phyloP scores from a whole-genome alignment of 768 basidiomycete species.

The Pleurotus citrinopileatus region DNA sequence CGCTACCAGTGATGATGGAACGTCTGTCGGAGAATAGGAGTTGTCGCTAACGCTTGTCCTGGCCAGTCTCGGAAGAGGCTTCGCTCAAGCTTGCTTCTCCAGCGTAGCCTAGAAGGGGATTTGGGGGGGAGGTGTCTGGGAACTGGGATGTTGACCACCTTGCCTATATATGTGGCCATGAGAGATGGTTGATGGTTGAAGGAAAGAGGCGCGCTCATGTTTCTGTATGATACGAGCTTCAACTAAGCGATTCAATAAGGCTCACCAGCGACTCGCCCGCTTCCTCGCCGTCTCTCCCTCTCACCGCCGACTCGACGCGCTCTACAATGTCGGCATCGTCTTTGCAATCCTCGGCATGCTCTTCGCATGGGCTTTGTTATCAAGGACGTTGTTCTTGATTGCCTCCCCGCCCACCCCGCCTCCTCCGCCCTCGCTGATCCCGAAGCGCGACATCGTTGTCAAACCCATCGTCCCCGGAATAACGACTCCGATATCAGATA shows the following conservation, averaged over 20 bases:
- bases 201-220: no score
- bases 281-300: no score
- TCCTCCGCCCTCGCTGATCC: no score
- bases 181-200: no score
- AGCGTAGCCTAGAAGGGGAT: neutral
- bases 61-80: neutral
- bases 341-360: constrained; percentile 48
- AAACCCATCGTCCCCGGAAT: constrained; percentile 60
- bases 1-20: neutral
- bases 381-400: no score
- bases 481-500: constrained; percentile 71
- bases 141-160: neutral
- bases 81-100: neutral
- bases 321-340: constrained; percentile 52
- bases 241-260: no score
- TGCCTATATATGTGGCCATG: neutral
- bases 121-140: neutral
- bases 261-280: no score
- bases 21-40: neutral
- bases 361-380: constrained; percentile 34
- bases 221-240: no score
- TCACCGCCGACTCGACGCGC: no score
- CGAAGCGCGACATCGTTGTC: neutral
- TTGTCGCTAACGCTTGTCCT: neutral
- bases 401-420: no score